These are phyloP conservation scores for Musa balbisiana DNA, from an alignment of 202 grass and related monocot species.

Conservation along the genomic window DNA sequence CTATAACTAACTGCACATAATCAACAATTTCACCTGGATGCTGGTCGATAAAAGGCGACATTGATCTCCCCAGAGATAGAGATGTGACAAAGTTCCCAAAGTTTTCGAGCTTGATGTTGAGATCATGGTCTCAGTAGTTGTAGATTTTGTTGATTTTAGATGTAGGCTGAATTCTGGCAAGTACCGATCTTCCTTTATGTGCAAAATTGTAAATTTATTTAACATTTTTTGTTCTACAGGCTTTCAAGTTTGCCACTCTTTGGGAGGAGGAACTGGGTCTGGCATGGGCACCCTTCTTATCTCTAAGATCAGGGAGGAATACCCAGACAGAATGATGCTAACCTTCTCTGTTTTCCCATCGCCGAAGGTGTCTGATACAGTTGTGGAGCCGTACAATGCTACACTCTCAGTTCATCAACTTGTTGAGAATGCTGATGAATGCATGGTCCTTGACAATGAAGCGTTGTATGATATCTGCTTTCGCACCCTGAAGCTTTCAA, in stretches of 20 bases:
- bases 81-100: no score
- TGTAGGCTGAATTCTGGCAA: no score
- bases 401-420: constrained; percentile 16
- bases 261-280: constrained; percentile 18
- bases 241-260: constrained; percentile 16
- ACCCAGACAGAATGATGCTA: constrained; percentile 15
- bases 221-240: not conserved
- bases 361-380: constrained; percentile 17
- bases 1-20: no score
- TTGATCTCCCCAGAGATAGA: no score
- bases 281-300: constrained; percentile 17
- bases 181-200: not conserved
- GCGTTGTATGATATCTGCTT: constrained; percentile 15
- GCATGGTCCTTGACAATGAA: constrained; percentile 20
- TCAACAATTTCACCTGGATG: no score
- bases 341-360: constrained; percentile 18
- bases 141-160: no score
- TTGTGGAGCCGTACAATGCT: constrained; percentile 22
- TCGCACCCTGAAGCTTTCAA: constrained; percentile 11
- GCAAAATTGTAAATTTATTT: not conserved
- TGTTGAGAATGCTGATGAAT: constrained; percentile 21
- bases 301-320: constrained; percentile 19
- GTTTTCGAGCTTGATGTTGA: no score
- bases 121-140: no score
- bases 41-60: no score